Evolutionary conservation across 1,284 basidiomycete genomes (phyloP).

Genomic region (Trichosporon ovoides): DNA sequence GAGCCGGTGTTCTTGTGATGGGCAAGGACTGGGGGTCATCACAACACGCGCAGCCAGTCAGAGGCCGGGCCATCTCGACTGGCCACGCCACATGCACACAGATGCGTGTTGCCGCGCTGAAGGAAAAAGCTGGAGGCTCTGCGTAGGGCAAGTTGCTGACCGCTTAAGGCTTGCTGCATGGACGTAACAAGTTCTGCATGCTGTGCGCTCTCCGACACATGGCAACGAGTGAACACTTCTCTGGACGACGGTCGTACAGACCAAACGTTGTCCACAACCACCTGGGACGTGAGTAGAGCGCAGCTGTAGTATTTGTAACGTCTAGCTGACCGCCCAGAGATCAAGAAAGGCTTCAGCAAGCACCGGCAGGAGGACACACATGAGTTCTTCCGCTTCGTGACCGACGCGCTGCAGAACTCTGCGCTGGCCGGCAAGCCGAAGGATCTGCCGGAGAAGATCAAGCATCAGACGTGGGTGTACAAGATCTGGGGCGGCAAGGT

Average conservation of each 20-base stretch:
- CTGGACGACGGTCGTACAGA: constrained; percentile 39
- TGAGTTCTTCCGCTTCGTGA: constrained; percentile 91
- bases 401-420: constrained; percentile 84
- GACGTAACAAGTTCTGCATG: constrained; percentile 63
- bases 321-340: constrained; percentile 54
- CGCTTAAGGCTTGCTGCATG: not conserved
- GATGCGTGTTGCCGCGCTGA: not conserved
- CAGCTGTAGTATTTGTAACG: not conserved
- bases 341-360: constrained; percentile 82
- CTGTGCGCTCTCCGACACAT: constrained; percentile 59
- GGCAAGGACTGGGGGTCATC: not conserved
- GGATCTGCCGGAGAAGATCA: constrained; percentile 73
- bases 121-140: not conserved
- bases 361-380: constrained; percentile 98
- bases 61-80: not conserved
- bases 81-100: not conserved
- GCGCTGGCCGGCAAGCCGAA: constrained; percentile 67
- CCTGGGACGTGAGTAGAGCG: constrained; percentile 58
- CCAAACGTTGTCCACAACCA: constrained; percentile 62
- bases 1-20: not conserved
- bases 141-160: not conserved
- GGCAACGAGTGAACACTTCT: constrained; percentile 30
- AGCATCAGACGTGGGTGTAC: constrained; percentile 90
- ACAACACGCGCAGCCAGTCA: not conserved
- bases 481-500: constrained; percentile 88